Percentiles rank a stretch among this genome's conserved stretches.
phyloP scores from a whole-genome alignment of 2,329 filamentous ascomycete species.

The Dryadomyces quercivorus region DNA sequence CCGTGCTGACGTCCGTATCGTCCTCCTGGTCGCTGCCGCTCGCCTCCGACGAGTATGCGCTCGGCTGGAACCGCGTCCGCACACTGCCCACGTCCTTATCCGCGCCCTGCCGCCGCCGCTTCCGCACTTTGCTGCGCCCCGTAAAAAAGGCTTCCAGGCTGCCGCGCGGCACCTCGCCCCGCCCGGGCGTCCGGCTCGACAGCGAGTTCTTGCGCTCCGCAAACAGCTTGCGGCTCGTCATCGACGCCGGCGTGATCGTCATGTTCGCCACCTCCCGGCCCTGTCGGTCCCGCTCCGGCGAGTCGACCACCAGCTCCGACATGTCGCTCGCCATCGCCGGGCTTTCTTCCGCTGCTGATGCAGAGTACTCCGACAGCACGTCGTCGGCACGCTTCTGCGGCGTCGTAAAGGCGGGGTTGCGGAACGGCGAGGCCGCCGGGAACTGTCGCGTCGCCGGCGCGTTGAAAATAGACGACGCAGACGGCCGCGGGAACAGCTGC shows the following conservation, averaged over 20 bases:
- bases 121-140: slow-evolving; percentile 35
- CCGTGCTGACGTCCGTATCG: slow-evolving; percentile 11
- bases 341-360: slow-evolving; percentile 47
- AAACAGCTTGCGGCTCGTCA: slow-evolving; percentile 11
- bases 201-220: not conserved
- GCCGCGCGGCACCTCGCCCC: slow-evolving; percentile 49
- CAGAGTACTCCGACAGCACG: slow-evolving; percentile 41
- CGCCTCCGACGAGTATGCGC: slow-evolving; percentile 35
- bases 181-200: slow-evolving; percentile 37
- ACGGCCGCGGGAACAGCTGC: slow-evolving; percentile 22
- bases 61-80: slow-evolving; percentile 29
- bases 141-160: slow-evolving; percentile 23
- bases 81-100: slow-evolving; percentile 41
- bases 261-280: slow-evolving; percentile 26
- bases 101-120: slow-evolving; percentile 38
- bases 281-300: slow-evolving; percentile 33
- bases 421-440: slow-evolving; percentile 41
- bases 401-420: slow-evolving; percentile 53
- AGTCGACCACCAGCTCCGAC: slow-evolving; percentile 40
- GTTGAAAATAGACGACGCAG: slow-evolving; percentile 33
- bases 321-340: slow-evolving; percentile 42
- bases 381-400: slow-evolving; percentile 46
- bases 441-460: slow-evolving; percentile 28
- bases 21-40: slow-evolving; percentile 20
- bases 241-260: slow-evolving; percentile 36